Evolutionary conservation across 2,329 filamentous ascomycete species (phyloP).

Genomic region (Scleromitrula shiraiana): DNA sequence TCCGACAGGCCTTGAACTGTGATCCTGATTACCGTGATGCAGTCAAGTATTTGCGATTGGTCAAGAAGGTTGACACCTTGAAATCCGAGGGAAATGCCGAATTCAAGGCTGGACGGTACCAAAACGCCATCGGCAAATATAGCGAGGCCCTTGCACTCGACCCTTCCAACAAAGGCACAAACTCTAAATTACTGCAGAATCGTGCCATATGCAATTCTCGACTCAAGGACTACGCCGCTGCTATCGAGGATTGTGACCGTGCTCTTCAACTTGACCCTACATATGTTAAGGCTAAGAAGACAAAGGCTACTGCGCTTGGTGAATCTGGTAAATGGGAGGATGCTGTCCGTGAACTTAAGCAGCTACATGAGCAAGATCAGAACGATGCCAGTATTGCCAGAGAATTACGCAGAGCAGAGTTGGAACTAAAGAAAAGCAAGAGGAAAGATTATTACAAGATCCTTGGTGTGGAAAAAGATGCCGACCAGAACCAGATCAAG

Average conservation of each 20-base stretch:
- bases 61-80: conserved; percentile 86
- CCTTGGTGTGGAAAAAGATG: conserved; percentile 78
- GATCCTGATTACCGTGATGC: conserved; percentile 89
- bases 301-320: conserved; percentile 83
- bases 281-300: conserved; percentile 88
- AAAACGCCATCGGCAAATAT: conserved; percentile 78
- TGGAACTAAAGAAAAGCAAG: conserved; percentile 95
- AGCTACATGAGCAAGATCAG: conserved; percentile 73
- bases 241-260: conserved; percentile 77
- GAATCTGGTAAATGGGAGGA: conserved; percentile 87
- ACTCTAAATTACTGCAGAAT: conserved; percentile 92
- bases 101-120: conserved; percentile 78
- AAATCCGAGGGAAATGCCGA: conserved; percentile 89
- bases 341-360: conserved; percentile 81
- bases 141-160: conserved; percentile 77
- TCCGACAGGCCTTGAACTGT: conserved; percentile 79
- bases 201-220: conserved; percentile 76
- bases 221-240: conserved; percentile 75
- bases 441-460: conserved; percentile 99
- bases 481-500: conserved; percentile 80
- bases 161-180: conserved; percentile 80
- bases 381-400: conserved; percentile 71
- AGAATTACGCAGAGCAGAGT: conserved; percentile 82
- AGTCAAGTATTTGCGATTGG: conserved; percentile 78
- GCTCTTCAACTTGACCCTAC: conserved; percentile 74